Conservation (phyloP, 192 early-diverging fungal species). For the Backusella circina region DNA sequence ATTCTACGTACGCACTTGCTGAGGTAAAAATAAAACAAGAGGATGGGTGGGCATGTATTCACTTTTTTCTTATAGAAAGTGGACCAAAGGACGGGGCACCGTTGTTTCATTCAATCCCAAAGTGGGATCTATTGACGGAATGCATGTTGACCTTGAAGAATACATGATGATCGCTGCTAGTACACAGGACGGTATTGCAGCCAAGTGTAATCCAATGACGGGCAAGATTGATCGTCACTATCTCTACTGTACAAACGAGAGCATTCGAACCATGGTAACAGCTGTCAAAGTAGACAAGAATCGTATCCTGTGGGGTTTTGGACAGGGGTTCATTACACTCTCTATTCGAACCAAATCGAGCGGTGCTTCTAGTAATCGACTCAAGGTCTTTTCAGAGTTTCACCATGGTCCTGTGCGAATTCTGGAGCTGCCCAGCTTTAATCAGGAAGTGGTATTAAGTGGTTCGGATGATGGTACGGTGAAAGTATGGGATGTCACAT, state of each 20-base stretch:
- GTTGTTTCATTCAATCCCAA: conserved; percentile 51
- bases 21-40: too few relatives aligned
- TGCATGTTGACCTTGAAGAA: conserved; percentile 47
- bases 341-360: conserved; percentile 41
- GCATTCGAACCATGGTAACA: conserved; percentile 31
- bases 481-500: conserved; percentile 48
- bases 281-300: conserved; percentile 56
- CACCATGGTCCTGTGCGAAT: conserved; percentile 51
- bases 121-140: conserved; percentile 47
- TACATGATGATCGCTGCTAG: conserved; percentile 53
- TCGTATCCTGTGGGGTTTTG: conserved; percentile 56
- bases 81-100: conserved; percentile 47
- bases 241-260: conserved; percentile 45
- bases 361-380: conserved; percentile 6
- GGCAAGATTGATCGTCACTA: conserved; percentile 59
- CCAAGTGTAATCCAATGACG: conserved; percentile 50
- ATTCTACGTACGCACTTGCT: conserved; percentile 33
- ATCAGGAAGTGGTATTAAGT: conserved; percentile 35
- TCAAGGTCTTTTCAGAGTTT: conserved; percentile 49
- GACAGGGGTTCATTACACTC: conserved; percentile 48
- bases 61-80: conserved; percentile 24
- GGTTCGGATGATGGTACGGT: conserved; percentile 49
- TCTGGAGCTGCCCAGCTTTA: conserved; percentile 9
- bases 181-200: conserved; percentile 47
- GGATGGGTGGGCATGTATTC: too few relatives aligned